These are phyloP conservation scores for Exophiala xenobiotica DNA, from an alignment of 2,329 filamentous ascomycete genomes.

Conservation along the genomic window DNA sequence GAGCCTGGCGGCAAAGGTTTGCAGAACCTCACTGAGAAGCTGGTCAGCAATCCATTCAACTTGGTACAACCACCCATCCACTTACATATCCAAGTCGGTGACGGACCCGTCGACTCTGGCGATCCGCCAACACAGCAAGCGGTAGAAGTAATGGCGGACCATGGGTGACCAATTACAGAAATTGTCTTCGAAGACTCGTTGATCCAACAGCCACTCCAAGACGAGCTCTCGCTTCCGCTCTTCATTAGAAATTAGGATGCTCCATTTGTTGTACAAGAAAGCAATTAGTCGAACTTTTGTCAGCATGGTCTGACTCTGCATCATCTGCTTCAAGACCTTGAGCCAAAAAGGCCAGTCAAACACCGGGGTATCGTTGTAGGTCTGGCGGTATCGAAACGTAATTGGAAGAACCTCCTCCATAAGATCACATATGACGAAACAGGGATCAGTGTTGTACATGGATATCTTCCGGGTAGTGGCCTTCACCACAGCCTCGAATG, in stretches of 20 bases:
- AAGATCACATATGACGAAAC: constrained; percentile 88
- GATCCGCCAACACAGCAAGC: constrained; percentile 83
- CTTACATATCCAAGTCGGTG: constrained; percentile 67
- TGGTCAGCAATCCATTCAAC: constrained; percentile 11
- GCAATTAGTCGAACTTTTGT: constrained; percentile 83
- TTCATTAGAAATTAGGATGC: constrained; percentile 64
- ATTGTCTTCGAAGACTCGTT: constrained; percentile 72
- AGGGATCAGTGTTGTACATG: constrained; percentile 76
- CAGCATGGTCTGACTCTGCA: constrained; percentile 81
- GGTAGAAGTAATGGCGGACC: constrained; percentile 91
- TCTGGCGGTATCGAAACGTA: constrained; percentile 59
- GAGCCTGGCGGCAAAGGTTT: constrained; percentile 65
- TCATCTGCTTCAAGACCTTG: constrained; percentile 73
- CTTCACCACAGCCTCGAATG: constrained; percentile 72
- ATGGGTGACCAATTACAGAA: constrained; percentile 97
- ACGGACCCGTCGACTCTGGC: constrained; percentile 71
- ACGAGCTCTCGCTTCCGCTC: constrained; percentile 69
- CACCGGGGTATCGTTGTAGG: constrained; percentile 48
- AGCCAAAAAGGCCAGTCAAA: constrained; percentile 86
- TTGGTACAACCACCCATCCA: constrained; percentile 25
- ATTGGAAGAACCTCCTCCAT: constrained; percentile 76
- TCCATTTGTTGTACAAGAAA: constrained; percentile 79
- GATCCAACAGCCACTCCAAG: constrained; percentile 70
- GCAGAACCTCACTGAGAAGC: constrained; percentile 62
- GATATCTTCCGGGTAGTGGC: constrained; percentile 73